phyloP scores from a whole-genome alignment of 345 rosid genomes.

The Anacardium occidentale region DNA sequence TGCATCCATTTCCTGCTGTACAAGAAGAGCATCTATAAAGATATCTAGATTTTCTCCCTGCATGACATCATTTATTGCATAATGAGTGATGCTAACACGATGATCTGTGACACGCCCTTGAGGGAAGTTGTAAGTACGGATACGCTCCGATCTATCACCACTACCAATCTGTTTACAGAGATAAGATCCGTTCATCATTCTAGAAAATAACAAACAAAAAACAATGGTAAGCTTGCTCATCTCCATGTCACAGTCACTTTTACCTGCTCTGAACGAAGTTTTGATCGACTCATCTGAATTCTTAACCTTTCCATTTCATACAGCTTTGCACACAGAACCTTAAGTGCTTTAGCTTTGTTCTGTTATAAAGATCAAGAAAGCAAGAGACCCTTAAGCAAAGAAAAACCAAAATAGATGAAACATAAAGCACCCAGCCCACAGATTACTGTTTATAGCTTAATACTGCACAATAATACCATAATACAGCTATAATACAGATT shows the following conservation, averaged over 20 bases:
- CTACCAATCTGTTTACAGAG: slow-evolving; percentile 70
- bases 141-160: slow-evolving; percentile 89
- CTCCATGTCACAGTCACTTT: background rate
- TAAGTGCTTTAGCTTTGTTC: slow-evolving; percentile 94
- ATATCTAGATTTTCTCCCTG: slow-evolving; percentile 79
- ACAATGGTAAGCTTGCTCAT: background rate
- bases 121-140: slow-evolving; percentile 91
- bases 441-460: background rate
- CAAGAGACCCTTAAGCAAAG: background rate
- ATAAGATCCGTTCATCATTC: slow-evolving; percentile 17
- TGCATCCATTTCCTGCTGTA: slow-evolving; percentile 95
- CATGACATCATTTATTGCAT: slow-evolving; percentile 70
- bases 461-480: background rate
- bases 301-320: slow-evolving; percentile 89
- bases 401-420: background rate
- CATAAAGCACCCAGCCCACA: background rate
- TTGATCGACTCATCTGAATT: slow-evolving; percentile 62
- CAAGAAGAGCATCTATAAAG: slow-evolving; percentile 83
- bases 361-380: slow-evolving; percentile 24
- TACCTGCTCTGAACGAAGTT: slow-evolving; percentile 89
- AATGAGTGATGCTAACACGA: slow-evolving; percentile 82
- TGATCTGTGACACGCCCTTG: slow-evolving; percentile 92
- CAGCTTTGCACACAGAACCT: slow-evolving; percentile 88
- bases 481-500: background rate
- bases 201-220: background rate